A percentile compares a stretch with the other conserved stretches of the same genome.
Evolutionary conservation across 306 rosid species (phyloP).

Genomic region (Glycine tomentella): DNA sequence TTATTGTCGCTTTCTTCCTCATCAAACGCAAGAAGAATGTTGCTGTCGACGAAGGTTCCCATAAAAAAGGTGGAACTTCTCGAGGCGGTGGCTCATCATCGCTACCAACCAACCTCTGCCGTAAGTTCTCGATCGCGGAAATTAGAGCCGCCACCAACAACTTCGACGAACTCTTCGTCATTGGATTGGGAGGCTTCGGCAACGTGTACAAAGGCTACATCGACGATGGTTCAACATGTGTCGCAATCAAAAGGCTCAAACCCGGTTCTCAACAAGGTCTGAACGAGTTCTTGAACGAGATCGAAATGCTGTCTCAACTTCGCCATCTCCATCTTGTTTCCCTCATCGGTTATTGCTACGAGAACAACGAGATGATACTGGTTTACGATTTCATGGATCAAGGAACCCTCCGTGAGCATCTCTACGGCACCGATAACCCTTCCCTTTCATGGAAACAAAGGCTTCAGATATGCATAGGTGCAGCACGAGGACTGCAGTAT

Average conservation of each 20-base stretch:
- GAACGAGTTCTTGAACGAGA: constrained; percentile 57
- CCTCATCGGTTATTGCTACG: constrained; percentile 54
- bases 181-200: constrained; percentile 41
- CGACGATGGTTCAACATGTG: neutral
- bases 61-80: neutral
- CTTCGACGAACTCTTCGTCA: constrained; percentile 15
- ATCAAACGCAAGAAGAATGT: neutral
- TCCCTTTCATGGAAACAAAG: constrained; percentile 45
- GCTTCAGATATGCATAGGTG: constrained; percentile 37
- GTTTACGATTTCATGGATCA: constrained; percentile 25
- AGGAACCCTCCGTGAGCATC: constrained; percentile 39
- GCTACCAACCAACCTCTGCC: constrained; percentile 29
- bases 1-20: neutral
- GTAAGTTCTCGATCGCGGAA: constrained; percentile 37
- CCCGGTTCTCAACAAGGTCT: constrained; percentile 44
- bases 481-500: neutral
- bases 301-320: constrained; percentile 58
- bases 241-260: constrained; percentile 4
- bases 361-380: constrained; percentile 23
- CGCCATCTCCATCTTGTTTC: constrained; percentile 52
- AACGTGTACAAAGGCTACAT: constrained; percentile 17
- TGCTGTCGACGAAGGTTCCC: neutral
- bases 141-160: constrained; percentile 44
- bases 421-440: constrained; percentile 7
- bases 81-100: neutral